Evolutionary conservation across 345 rosid genomes (phyloP), one percentile per base, ranked within the genome.

Genomic region (Populus simonii): DNA sequence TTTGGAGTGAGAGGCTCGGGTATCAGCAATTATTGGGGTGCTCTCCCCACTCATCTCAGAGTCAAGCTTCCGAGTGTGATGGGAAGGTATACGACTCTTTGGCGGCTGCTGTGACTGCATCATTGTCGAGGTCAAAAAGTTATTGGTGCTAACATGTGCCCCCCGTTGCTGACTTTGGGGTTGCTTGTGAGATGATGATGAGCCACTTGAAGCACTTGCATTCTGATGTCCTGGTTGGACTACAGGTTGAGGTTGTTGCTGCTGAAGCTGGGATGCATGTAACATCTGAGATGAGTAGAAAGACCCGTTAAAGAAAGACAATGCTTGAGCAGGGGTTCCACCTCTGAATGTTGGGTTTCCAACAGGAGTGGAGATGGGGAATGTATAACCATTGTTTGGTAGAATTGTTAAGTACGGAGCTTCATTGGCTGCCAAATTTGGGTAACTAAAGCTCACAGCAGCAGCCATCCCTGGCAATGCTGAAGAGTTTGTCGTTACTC

Each of bases 251-350:
- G 65, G 73, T 31, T 53, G 82, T 53, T 85, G 93, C 73, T 85
- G 89, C 81, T 80, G 83, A 78, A 83, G 74, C 74, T 85, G 89
- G 63, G 86, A 65, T 79, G 87, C 85, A 66, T 85, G 90, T 76
- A 89, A 82, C 77, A 89, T 76, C 71, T 87, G 89, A 66, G 91
- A 81, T 68, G 92, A 66, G 82, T 86, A 85, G 79, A 80, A 85
- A 31, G 92, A 83, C 65, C 87, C 92, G 74, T 74, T 87, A 80
- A 74, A 82, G 78, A 80, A 82, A 62, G 93, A 88, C 83, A 86
- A 8, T n/a, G 79, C 71, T 51, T 89, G 92, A 70, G 81, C 9
- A 63, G 84, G 80, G 76, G 78, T 43, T 74, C 84, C 88, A 59
- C 81, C 88, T 74, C 87, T 87, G 68, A 77, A 63, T 27, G 81